phyloP scores from a whole-genome alignment of 1,284 basidiomycete genomes.

The Bondarzewia mesenterica region DNA sequence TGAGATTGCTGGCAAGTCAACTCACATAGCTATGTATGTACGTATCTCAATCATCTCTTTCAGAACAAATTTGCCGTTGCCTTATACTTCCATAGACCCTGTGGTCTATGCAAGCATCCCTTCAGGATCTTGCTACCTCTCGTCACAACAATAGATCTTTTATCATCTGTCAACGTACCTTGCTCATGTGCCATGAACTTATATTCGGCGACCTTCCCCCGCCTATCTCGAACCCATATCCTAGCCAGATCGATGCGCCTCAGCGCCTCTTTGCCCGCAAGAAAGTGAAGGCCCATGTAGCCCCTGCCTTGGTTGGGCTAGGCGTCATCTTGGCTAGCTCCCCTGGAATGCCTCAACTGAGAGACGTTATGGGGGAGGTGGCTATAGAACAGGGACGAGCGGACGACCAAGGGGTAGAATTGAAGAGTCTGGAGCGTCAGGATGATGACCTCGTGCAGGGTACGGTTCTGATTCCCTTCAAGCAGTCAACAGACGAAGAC shows the following conservation, averaged over 20 bases:
- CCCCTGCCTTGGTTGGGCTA: slow-evolving; percentile 81
- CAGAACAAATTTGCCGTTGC: slow-evolving; percentile 9
- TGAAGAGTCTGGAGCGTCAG: slow-evolving; percentile 39
- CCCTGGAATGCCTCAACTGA: slow-evolving; percentile 73
- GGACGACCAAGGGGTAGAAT: slow-evolving; percentile 43
- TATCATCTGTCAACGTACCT: slow-evolving; percentile 84
- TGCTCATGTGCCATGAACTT: slow-evolving; percentile 93
- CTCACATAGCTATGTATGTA: slow-evolving; percentile 90
- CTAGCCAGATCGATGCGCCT: slow-evolving; percentile 38
- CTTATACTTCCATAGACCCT: slow-evolving; percentile 57
- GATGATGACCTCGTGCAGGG: slow-evolving; percentile 32
- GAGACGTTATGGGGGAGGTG: slow-evolving; percentile 70
- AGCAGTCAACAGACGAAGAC: slow-evolving; percentile 22
- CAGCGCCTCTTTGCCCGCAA: slow-evolving; percentile 42
- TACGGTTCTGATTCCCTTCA: slow-evolving; percentile 12
- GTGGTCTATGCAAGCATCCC: slow-evolving; percentile 95
- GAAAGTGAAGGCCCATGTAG: slow-evolving; percentile 65
- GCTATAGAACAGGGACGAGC: slow-evolving; percentile 84
- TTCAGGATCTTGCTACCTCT: slow-evolving; percentile 74
- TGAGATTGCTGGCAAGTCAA: slow-evolving; percentile 79
- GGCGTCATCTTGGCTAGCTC: slow-evolving; percentile 74
- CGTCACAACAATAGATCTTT: slow-evolving; percentile 75
- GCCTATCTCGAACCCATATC: slow-evolving; percentile 58
- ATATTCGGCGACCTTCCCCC: slow-evolving; percentile 87
- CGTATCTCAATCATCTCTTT: slow-evolving; percentile 29